These are phyloP conservation scores for Marchantia polymorpha DNA, from an alignment of 225 moss, liverwort and hornwort genomes.

Conservation along the genomic window DNA sequence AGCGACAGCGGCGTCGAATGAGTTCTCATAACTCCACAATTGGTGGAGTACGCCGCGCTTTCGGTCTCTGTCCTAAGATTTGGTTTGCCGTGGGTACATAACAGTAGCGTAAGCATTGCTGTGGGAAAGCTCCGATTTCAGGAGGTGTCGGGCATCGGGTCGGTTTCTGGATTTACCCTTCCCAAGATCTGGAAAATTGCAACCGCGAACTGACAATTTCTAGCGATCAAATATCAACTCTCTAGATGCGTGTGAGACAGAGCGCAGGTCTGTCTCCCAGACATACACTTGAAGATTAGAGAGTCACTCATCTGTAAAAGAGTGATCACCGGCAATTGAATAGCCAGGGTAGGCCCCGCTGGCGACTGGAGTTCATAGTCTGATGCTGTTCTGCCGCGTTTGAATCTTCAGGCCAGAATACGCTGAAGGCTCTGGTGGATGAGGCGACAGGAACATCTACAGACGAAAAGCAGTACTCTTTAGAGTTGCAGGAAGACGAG, in stretches of 20 bases:
- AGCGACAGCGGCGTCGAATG: background rate
- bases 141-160: background rate
- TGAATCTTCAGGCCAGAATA: background rate
- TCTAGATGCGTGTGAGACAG: background rate
- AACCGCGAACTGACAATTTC: background rate
- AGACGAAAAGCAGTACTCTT: background rate
- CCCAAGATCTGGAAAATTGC: background rate
- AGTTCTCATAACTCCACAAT: background rate
- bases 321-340: background rate
- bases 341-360: background rate
- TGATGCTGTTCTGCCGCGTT: constrained; percentile 3
- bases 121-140: background rate
- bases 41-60: background rate
- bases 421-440: constrained; percentile 11
- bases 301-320: background rate
- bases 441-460: background rate
- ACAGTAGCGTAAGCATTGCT: background rate
- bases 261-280: background rate
- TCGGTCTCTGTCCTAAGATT: background rate
- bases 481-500: constrained; percentile 4
- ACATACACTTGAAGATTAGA: background rate
- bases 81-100: background rate
- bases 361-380: background rate
- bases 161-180: background rate
- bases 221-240: background rate